phyloP scores from a whole-genome alignment of 2,329 filamentous ascomycete genomes.

The Phaeosphaeria sp. region DNA sequence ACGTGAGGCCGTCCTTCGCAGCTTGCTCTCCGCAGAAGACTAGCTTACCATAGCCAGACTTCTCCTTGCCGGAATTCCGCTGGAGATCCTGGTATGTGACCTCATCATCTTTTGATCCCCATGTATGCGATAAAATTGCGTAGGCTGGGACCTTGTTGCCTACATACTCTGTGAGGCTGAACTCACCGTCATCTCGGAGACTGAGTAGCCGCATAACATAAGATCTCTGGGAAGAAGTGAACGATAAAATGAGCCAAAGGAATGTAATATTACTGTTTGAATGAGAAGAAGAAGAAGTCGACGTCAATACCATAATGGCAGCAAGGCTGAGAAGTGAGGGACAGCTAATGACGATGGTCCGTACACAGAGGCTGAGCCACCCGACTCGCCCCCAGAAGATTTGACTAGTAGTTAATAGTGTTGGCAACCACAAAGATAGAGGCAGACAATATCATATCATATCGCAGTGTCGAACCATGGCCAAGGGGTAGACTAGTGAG shows the following conservation, averaged over 20 bases:
- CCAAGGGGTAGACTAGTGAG: too few species aligned
- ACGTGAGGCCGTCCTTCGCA: not conserved
- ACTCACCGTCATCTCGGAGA: not conserved
- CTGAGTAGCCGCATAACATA: not conserved
- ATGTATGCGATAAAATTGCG: slow-evolving; percentile 15
- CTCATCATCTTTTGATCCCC: slow-evolving; percentile 1
- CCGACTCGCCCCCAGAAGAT: too few species aligned
- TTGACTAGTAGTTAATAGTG: too few species aligned
- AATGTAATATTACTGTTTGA: not conserved
- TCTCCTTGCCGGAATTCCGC: not conserved
- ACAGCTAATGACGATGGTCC: not conserved
- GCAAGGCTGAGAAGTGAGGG: not conserved
- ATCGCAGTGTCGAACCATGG: too few species aligned
- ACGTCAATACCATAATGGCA: not conserved
- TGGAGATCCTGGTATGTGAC: not conserved
- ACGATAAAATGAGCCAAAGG: not conserved
- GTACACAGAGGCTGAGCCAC: not conserved
- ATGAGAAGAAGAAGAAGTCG: not conserved
- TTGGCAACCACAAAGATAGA: too few species aligned
- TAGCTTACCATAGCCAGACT: slow-evolving; percentile 4
- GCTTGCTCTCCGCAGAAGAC: slow-evolving; percentile 3
- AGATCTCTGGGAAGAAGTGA: not conserved
- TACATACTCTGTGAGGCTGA: not conserved
- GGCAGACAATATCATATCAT: too few species aligned
- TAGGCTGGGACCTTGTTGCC: slow-evolving; percentile 11